Evolutionary conservation across 495 filamentous ascomycete genomes (phyloP), one percentile per base, ranked within the genome.

Genomic region (Trichoderma asperelloides): DNA sequence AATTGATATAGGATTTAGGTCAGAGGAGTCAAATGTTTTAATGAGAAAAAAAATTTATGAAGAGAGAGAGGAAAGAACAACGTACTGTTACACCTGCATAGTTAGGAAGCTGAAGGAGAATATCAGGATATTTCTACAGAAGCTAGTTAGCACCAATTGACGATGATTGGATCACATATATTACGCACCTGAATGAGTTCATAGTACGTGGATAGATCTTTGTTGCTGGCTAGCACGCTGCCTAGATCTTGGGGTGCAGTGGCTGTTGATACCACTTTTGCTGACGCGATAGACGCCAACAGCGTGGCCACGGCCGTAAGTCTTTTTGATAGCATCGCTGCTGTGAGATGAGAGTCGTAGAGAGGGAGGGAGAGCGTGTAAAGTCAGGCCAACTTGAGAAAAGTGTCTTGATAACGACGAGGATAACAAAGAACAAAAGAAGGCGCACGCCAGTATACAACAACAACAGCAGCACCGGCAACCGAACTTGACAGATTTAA

Each of bases 101-200:
- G 64, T 68, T 74, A 7, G 74, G 75, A 23, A 78, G 65, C 65
- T 76, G 68, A 4, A 76, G 66, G 18, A 78, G 63, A 55, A 78
- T 73, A 16, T 76, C 66, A n/a, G 76, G 74, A 62, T 77, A 75
- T 72, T 74, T 72, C 73, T 77, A n/a, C 23, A 47, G 27, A 66
- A 64, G 45, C 18, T 9, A 3, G 7, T 60, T 30, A 60, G 55
- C 55, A 60, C 27, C 27, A 27, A 60, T 11, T 27, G 27, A 25
- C 8, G 16, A 11, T 9, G 49, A 25, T 25, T 55, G 1, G 21
- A n/a, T 25, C 18, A 15, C n/a, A 28, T 6, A 70, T 45, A 28
- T 13, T n/a, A 55, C 66, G 25, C 70, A 73, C 73, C 71, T 77
- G 72, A 65, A 78, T 71, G 39, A 78, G 69, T 23, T 55, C 45